Evolutionary conservation across 2,329 filamentous ascomycete genomes (phyloP), one percentile per base, ranked within the genome.

Genomic region (Allantophomopsis cytisporea): DNA sequence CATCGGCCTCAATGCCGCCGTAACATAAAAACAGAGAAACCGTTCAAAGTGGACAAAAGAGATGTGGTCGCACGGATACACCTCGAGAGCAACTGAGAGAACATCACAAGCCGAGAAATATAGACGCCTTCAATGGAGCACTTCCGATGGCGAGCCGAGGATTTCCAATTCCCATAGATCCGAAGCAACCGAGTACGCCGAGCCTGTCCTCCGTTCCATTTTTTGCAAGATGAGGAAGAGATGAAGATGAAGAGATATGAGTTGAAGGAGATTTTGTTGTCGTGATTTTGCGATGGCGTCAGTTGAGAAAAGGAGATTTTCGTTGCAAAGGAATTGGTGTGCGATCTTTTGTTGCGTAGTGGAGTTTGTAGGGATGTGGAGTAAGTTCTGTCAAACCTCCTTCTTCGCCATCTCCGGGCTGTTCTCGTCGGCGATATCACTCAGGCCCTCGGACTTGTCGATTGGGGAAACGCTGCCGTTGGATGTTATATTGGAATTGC

Each of bases 371-470:
- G 11, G 23, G 11, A 12, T 4, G 11, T 8, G 11, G 23, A 12
- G 23, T 3, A 10, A 12, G 4, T 28, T 28, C 8, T 16, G 2
- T 38, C 17, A 38, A 12, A 39, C 18, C 20, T 42, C 37, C 30
- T 35, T 35, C 40, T 42, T 42, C 21, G 31, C 11, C 20, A 36
- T 16, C 16, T 21, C 32, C 8, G 40, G 40, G 33, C 40, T 41
- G 11, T 28, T 34, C 11, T 33, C 35, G 12, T 37, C 40, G 14
- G 47, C 47, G n/a, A 49, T 49, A 45, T 57, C 54, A 36, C 52
- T 54, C 45, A 54, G 44, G 3, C 50, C 41, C 13, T 54, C 53
- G 16, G 42, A 43, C 38, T 54, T 55, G 23, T 55, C 52, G 18
- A 50, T 41, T 4, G 52, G 48, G 2, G 53, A 53, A 15, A 53